These are phyloP conservation scores for Wilhelminamyces savonicus DNA, from an alignment of 805 yeast genomes.

Conservation along the genomic window DNA sequence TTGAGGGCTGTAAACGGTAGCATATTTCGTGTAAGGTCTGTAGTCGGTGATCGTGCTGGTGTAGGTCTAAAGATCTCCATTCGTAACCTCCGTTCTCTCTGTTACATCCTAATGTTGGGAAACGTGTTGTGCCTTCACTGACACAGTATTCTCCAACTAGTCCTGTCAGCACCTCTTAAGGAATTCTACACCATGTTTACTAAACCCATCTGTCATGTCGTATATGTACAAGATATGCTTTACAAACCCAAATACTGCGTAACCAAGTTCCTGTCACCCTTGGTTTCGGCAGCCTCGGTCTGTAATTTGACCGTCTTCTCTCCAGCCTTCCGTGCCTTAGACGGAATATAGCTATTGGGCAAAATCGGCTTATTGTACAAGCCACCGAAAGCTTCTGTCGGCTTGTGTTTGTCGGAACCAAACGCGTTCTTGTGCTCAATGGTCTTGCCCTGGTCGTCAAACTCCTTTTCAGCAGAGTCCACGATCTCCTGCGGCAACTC, in stretches of 20 bases:
- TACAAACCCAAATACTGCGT: constrained; percentile 24
- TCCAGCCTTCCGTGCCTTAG: constrained; percentile 17
- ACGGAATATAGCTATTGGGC: constrained; percentile 34
- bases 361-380: constrained; percentile 40
- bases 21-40: too few species aligned
- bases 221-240: constrained; percentile 1
- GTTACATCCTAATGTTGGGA: too few species aligned
- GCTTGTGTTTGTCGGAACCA: constrained; percentile 67
- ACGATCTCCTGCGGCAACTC: constrained; percentile 36
- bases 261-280: constrained; percentile 24
- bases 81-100: too few species aligned
- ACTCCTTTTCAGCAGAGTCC: constrained; percentile 29
- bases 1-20: too few species aligned
- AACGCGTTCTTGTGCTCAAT: constrained; percentile 43
- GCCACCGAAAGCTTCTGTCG: constrained; percentile 72
- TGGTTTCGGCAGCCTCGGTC: constrained; percentile 15
- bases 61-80: too few species aligned
- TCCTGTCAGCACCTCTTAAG: too few species aligned
- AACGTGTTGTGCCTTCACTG: too few species aligned
- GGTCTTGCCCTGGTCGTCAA: constrained; percentile 44
- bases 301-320: constrained; percentile 11
- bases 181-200: neutral
- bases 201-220: neutral
- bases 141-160: too few species aligned
- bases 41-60: too few species aligned